phyloP scores from a whole-genome alignment of 371 early-diverging fungal genomes.

The Mortierella sp. region DNA sequence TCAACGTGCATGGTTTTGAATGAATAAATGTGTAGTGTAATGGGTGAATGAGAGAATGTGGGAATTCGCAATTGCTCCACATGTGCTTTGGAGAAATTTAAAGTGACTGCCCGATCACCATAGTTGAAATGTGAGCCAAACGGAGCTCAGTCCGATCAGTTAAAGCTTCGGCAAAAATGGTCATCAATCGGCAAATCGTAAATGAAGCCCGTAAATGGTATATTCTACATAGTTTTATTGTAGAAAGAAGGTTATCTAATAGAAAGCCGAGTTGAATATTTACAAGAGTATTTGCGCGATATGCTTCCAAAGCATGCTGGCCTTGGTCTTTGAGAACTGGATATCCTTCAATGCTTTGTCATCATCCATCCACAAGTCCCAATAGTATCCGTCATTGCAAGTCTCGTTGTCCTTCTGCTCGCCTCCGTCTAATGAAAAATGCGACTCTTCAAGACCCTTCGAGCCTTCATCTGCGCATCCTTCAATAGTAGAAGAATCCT shows the following conservation, averaged over 20 bases:
- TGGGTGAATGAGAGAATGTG: neutral
- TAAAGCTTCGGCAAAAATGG: neutral
- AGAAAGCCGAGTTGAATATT: slow-evolving; percentile 7
- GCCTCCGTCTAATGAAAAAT: slow-evolving; percentile 8
- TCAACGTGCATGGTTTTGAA: slow-evolving; percentile 31
- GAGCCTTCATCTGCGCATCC: neutral
- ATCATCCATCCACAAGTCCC: slow-evolving; percentile 42
- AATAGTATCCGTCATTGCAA: slow-evolving; percentile 41
- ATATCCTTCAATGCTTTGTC: slow-evolving; percentile 27
- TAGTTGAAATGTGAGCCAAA: neutral
- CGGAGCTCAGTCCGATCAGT: slow-evolving; percentile 10
- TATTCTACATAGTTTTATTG: too few relatives aligned
- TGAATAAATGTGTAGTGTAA: neutral
- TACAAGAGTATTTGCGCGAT: slow-evolving; percentile 31
- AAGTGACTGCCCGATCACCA: slow-evolving; percentile 17
- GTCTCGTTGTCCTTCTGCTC: neutral
- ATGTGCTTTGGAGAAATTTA: slow-evolving; percentile 1
- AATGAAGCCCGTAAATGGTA: neutral
- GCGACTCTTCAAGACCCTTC: slow-evolving; percentile 6
- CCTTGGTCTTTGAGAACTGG: slow-evolving; percentile 26
- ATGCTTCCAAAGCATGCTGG: slow-evolving; percentile 33
- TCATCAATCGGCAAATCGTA: neutral
- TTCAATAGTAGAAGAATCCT: neutral
- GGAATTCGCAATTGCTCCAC: neutral
- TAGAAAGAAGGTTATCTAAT: neutral